Evolutionary conservation across 371 early-diverging fungal genomes (phyloP), one percentile per base, ranked within the genome.

Genomic region (Syncephalastrum racemosum): DNA sequence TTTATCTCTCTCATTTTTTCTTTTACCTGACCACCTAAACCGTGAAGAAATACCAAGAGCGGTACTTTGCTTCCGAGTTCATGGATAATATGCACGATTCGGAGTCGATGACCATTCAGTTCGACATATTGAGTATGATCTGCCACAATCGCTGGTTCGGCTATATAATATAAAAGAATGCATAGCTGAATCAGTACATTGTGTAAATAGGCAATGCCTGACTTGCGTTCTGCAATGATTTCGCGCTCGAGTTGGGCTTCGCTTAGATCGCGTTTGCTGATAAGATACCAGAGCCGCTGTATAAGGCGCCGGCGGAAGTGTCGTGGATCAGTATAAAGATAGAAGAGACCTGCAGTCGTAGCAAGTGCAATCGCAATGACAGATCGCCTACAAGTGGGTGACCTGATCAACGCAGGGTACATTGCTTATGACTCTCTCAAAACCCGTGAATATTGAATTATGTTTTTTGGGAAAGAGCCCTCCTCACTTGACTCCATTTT

Each of bases 1-100:
- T 5, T 25, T n/a, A 4, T 23, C 18, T 16, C 16, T 46, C 31
- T 71, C 71, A 86, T 12, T n/a, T 10, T 23, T 23, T 16, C 16
- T 46, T 25, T 71, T 73, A 86, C 87, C 75, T 88, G 89, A 41
- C 85, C 88, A 20, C 89, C 89, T 25, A 89, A 62, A 12, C 89
- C 89, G 59, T 89, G 89, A 46, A 89, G 83, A 64, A 89, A 87
- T 6, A 88, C 81, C 24, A 89, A 59, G 13, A 86, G 56, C 12
- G 90, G 90, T 18, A 86, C 83, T 63, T 77, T 79, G 39, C 80
- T 81, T 3, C 87, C 88, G 10, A 87, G 66, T 50, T 77, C 83
- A 65, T 88, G 87, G 53, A 84, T 82, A 42, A 84, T 81, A 63
- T 85, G 87, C 12, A 85, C 83, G 51, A 85, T 81, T 5, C 89